Evolutionary conservation across 768 basidiomycete species (phyloP), one percentile per base, ranked within the genome.

Genomic region (Dacryopinax primogenitus): DNA sequence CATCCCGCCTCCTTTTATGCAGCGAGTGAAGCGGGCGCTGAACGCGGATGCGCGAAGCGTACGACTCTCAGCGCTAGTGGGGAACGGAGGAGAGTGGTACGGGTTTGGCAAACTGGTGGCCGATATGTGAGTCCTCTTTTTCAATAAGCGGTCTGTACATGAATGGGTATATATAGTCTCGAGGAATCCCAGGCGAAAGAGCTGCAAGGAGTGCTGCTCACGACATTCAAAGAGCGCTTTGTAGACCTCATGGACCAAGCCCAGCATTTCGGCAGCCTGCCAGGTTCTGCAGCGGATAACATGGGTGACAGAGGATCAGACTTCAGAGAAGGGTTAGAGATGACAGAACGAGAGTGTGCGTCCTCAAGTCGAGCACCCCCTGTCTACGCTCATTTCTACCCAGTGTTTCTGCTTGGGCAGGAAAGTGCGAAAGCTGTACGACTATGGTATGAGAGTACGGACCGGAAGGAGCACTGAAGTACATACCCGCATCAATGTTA

Each of bases 321-420:
- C 13, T 97, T 97, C 71, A 79, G 91, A 68, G 93, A 95, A 73
- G 94, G 93, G 1, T 81, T 97, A 66, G 93, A 97, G 64, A 84
- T 83, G n/a, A 90, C 90, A 15, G 93, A 97, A 73, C 82, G 94
- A 68, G 92, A 95, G 78, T 69, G 93, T 95, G 73, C 80, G 86
- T 79, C n/a, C 47, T 21, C 62, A 62, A 9, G 30, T 45, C n/a
- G 15, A 13, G 35, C 23, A 35, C 21, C 16, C 45, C 63, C 51
- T 44, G 69, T 41, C 26, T 32, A 47, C 33, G 33, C 33, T 44
- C 26, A 23, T 44, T 16, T 63, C 32, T 13, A n/a, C 18, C 67
- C 67, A 96, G 93, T 96, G 65, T 96, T 95, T 74, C 77, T 83
- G 12, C 76, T 91, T 67, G 92, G 90, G 16, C 91, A 94, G 72